These are phyloP conservation scores for Melaleuca alternifolia DNA, from an alignment of 345 rosid genomes.

Conservation along the genomic window DNA sequence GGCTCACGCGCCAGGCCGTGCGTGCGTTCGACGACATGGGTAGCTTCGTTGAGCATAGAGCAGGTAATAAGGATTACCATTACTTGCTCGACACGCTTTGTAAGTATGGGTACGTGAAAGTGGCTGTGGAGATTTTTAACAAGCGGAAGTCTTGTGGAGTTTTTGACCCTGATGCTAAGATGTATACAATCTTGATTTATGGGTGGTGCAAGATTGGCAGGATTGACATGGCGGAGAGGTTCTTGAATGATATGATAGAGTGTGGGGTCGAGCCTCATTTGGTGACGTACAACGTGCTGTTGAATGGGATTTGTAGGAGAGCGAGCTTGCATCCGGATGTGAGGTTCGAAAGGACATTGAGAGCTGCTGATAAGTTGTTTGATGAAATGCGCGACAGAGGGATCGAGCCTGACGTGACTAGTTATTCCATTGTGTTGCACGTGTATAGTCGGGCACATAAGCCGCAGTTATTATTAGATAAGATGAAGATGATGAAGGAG, in stretches of 20 bases:
- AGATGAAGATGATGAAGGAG: slow-evolving; percentile 57
- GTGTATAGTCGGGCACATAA: slow-evolving; percentile 79
- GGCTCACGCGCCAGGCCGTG: slow-evolving; percentile 79
- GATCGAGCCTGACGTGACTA: slow-evolving; percentile 73
- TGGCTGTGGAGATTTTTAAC: slow-evolving; percentile 55
- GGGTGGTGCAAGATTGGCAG: slow-evolving; percentile 75
- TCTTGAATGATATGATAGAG: slow-evolving; percentile 58
- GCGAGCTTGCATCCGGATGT: slow-evolving; percentile 64
- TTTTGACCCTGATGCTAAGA: slow-evolving; percentile 26
- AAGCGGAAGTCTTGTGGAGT: slow-evolving; percentile 24
- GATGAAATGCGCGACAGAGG: slow-evolving; percentile 74
- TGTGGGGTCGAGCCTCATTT: slow-evolving; percentile 54
- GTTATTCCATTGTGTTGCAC: slow-evolving; percentile 68
- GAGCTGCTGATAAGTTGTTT: slow-evolving; percentile 60
- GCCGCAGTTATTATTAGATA: slow-evolving; percentile 60
- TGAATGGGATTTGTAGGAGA: slow-evolving; percentile 74
- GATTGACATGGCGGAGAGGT: slow-evolving; percentile 69
- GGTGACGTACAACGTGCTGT: slow-evolving; percentile 61
- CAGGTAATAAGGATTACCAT: slow-evolving; percentile 20
- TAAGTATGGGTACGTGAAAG: slow-evolving; percentile 60
- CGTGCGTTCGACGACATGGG: slow-evolving; percentile 70
- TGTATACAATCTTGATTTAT: slow-evolving; percentile 58
- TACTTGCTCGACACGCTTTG: slow-evolving; percentile 71
- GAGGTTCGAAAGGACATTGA: slow-evolving; percentile 54
- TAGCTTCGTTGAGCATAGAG: slow-evolving; percentile 20